A percentile compares a stretch with the other conserved stretches of the same genome.
These are phyloP conservation scores for Myrica gale DNA, from an alignment of 306 rosid species.

Conservation along the genomic window DNA sequence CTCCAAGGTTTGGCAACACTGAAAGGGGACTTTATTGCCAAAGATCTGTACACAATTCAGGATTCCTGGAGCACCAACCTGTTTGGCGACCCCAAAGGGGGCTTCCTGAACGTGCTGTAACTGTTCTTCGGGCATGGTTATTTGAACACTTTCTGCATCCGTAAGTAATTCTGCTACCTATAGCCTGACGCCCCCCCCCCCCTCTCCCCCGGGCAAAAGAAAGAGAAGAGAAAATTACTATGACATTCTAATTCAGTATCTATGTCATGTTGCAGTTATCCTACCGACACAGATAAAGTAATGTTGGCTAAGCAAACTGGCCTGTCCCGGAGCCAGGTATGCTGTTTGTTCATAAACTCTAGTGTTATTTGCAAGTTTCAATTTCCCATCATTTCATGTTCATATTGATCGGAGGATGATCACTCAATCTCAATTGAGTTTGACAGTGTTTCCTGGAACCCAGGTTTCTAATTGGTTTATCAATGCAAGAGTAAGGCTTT, in stretches of 20 bases:
- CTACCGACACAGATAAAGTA: constrained; percentile 80
- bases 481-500: constrained; percentile 89
- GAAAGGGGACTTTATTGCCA: constrained; percentile 47
- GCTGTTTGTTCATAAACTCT: not conserved
- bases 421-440: constrained; percentile 3
- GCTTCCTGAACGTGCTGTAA: constrained; percentile 81
- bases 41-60: constrained; percentile 40
- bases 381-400: not conserved
- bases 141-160: constrained; percentile 92
- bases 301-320: constrained; percentile 94
- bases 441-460: not conserved
- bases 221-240: no score
- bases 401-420: not conserved
- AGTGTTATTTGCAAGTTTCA: not conserved
- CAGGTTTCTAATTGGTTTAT: constrained; percentile 97
- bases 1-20: constrained; percentile 35
- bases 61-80: constrained; percentile 65
- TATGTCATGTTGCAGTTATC: constrained; percentile 52
- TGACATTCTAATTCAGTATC: not conserved
- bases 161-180: constrained; percentile 42
- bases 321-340: constrained; percentile 85
- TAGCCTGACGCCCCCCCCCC: not conserved
- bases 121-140: constrained; percentile 80
- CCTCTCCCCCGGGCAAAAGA: no score
- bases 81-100: constrained; percentile 95